Conservation (phyloP, 1,284 basidiomycete genomes). For the Cryptococcus amylolentus region DNA sequence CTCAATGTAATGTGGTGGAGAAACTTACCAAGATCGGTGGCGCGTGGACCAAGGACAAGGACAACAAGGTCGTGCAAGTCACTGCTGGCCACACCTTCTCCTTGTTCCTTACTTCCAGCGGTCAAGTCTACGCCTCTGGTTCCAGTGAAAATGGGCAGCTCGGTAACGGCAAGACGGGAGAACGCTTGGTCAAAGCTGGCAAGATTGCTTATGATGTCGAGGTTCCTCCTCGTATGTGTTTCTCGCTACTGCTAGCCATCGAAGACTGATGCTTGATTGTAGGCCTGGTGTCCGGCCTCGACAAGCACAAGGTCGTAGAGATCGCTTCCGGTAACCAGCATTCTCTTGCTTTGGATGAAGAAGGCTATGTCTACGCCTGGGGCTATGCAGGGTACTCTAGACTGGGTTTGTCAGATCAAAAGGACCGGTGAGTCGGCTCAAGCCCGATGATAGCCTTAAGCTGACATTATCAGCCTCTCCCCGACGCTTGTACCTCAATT, state of each 20-base stretch:
- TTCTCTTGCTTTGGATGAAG: conserved; percentile 71
- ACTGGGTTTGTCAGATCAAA: conserved; percentile 66
- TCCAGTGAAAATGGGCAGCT: conserved; percentile 90
- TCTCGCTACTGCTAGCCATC: background rate
- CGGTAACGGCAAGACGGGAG: conserved; percentile 84
- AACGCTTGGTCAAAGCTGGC: conserved; percentile 77
- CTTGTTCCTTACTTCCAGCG: conserved; percentile 70
- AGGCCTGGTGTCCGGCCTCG: conserved; percentile 23
- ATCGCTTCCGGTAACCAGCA: conserved; percentile 86
- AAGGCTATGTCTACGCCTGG: conserved; percentile 81
- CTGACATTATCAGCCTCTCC: conserved; percentile 50
- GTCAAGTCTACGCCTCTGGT: conserved; percentile 85
- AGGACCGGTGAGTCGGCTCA: conserved; percentile 56
- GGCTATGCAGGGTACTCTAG: conserved; percentile 50
- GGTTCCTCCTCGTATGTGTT: conserved; percentile 62
- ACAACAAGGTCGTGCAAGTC: conserved; percentile 51
- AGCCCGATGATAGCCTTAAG: background rate
- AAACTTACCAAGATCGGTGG: conserved; percentile 32
- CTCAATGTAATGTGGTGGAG: conserved; percentile 16
- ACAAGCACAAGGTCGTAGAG: conserved; percentile 69
- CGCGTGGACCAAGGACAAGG: conserved; percentile 35
- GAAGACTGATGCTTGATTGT: background rate
- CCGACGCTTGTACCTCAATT: conserved; percentile 78
- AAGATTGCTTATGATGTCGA: conserved; percentile 80
- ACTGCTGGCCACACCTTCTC: conserved; percentile 81